Evolutionary conservation across 164 flowering plant species (phyloP), one percentile per base, ranked within the genome.

Genomic region (Magnolia changhungtana): DNA sequence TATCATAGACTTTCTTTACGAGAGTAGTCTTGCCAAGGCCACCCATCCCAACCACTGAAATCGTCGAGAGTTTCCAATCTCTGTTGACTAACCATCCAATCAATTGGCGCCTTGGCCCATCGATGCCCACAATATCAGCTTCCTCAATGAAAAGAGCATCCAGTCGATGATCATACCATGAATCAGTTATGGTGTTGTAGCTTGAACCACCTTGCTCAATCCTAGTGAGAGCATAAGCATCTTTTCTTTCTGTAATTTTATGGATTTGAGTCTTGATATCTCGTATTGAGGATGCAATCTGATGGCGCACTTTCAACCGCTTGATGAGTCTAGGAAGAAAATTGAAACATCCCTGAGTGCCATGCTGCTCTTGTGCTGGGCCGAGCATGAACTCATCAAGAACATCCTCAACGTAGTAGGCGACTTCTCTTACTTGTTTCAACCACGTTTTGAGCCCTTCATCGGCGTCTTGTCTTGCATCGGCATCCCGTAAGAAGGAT

Each of bases 371-470:
- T 10, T 3, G 10, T 19, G 7, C 13, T 8, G 0, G 14, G 18
- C 13, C 0, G 2, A 49, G 23, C 6, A 19, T 70, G 72, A 6
- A 70, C 11, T 49, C 55, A 18, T 70, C 72, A 7, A 70, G 7
- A n/a, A 70, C 72, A 49, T 70, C 72, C 24, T 70, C 72, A 10
- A 50, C 9, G 9, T 70, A 27, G 14, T 45, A 50, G 18, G 72
- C 58, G 7, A 20, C 55, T 5, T 45, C 72, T 49, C 72, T 18
- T 8, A 70, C 72, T 8, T 50, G 21, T 50, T 70, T 70, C 9
- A 70, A 9, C 55, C 72, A 70, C 6, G 27, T 67, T 11, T 67
- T 24, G 10, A 37, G 55, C 0, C 55, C 2, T n/a, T 70, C 21
- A 10, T 70, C 72, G 24, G 9, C 4, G 18, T n/a, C 52, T n/a